These are phyloP conservation scores for Ceratobasidium sp. DNA, from an alignment of 1,284 basidiomycete genomes.

Conservation along the genomic window DNA sequence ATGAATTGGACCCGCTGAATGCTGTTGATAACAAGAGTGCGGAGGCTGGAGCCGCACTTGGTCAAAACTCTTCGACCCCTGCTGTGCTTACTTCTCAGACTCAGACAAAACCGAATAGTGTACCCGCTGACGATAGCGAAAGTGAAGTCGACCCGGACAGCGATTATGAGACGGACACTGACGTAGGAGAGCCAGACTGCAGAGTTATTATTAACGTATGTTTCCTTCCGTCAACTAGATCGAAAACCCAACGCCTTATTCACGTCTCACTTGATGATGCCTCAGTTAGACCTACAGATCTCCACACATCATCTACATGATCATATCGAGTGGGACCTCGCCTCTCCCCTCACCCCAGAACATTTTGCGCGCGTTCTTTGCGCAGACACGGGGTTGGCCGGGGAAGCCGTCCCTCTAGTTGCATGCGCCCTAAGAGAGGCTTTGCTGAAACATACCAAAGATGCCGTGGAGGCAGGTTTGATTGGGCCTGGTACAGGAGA, in stretches of 20 bases:
- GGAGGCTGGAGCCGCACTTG: not conserved
- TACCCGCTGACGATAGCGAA: constrained; percentile 50
- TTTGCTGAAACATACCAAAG: constrained; percentile 92
- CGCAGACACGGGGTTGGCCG: constrained; percentile 86
- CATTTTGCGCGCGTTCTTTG: constrained; percentile 86
- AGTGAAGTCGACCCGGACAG: constrained; percentile 49
- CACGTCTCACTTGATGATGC: constrained; percentile 7
- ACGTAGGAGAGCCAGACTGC: constrained; percentile 82
- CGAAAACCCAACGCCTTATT: not conserved
- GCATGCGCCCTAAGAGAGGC: constrained; percentile 96
- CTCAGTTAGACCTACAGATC: constrained; percentile 98
- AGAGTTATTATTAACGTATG: constrained; percentile 90
- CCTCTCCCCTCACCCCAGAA: constrained; percentile 91
- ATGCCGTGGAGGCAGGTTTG: constrained; percentile 93
- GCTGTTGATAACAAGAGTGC: constrained; percentile 5
- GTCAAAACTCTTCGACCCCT: constrained; percentile 2
- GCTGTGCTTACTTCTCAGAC: not conserved
- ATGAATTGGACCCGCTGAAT: constrained; percentile 34
- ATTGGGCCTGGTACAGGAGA: constrained; percentile 62
- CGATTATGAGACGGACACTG: constrained; percentile 57
- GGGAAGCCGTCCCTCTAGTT: constrained; percentile 89
- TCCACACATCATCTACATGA: constrained; percentile 90
- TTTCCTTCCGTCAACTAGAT: constrained; percentile 48
- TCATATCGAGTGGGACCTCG: constrained; percentile 98
- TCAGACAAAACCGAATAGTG: constrained; percentile 35